Conservation (phyloP, 2,329 filamentous ascomycete species). For the Chaetomiaceae sp. region DNA sequence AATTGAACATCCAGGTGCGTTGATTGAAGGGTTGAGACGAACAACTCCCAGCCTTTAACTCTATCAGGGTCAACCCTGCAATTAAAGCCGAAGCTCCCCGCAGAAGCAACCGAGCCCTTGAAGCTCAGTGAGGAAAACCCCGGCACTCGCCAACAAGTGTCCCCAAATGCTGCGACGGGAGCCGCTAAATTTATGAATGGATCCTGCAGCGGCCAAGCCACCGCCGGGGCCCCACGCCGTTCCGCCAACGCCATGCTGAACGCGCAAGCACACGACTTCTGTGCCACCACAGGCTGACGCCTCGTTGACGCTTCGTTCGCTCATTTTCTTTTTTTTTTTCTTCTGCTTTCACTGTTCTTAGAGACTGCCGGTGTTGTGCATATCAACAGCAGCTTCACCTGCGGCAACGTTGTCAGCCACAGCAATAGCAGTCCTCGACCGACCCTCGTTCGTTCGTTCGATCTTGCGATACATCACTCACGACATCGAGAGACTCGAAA, state of each 20-base stretch:
- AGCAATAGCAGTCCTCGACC: too few relatives aligned
- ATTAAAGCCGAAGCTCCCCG: too few relatives aligned
- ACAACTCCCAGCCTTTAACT: too few relatives aligned
- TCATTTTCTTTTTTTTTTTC: neutral
- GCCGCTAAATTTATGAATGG: too few relatives aligned
- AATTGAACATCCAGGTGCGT: too few relatives aligned
- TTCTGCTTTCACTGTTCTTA: neutral
- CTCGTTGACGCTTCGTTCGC: neutral
- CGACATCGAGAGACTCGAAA: too few relatives aligned
- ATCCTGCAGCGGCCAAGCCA: neutral
- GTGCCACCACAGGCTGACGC: neutral
- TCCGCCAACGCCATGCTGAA: neutral
- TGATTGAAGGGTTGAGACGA: too few relatives aligned
- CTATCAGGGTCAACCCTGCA: too few relatives aligned
- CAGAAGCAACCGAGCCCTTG: neutral
- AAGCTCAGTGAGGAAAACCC: neutral
- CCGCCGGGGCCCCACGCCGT: neutral
- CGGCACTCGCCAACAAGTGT: constrained; percentile 6
- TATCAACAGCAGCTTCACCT: too few relatives aligned
- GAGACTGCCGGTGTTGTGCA: neutral
- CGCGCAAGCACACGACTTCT: constrained; percentile 12
- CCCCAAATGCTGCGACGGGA: constrained; percentile 1
- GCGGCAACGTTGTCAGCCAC: too few relatives aligned
- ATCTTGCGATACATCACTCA: too few relatives aligned
- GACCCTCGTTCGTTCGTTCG: too few relatives aligned